Evolutionary conservation across 1,284 basidiomycete species (phyloP), one percentile per base, ranked within the genome.

Genomic region (Porodaedalea pini): DNA sequence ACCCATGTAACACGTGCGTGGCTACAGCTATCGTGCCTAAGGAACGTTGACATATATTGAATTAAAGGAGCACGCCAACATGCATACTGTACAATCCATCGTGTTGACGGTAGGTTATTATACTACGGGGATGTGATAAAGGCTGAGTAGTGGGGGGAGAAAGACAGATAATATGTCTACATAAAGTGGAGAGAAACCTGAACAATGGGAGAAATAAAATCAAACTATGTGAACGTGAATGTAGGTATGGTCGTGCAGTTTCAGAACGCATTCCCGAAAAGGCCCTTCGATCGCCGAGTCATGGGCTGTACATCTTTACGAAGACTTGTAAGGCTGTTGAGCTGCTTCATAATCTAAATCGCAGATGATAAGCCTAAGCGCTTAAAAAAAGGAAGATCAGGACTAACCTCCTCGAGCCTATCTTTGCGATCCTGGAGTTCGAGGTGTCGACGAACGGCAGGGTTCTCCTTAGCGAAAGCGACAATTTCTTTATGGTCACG

Each of bases 351-450:
- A 44, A 93, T 90, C 89, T 92, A 63, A 0, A 49, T n/a, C 54
- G 10, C 45, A 54, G 17, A 51, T 45, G 32, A 62, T 54, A 50
- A 37, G 51, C 53, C 27, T 29, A 39, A 43, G 31, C 36, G 49
- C 25, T 56, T 17, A 11, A 29, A 15, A 59, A 50, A 13, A 32
- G 21, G 34, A 32, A 51, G 6, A 45, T n/a, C 51, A 41, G 50
- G 21, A 19, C 71, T 64, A 62, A 91, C 93, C 79, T 95, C 88
- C 70, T 98, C 94, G n/a, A 99, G 78, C 73, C 98, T 98, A 69
- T 98, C 94, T 69, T 98, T 99, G 34, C 94, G 80, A 59, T 96
- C 93, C 70, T 99, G 97, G 41, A 99, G 73, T 62, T 99, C 94
- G n/a, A 99, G 78, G 70, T 99, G 97, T 56, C 77, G 77, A 63